Evolutionary conservation across 2,329 filamentous ascomycete genomes (phyloP), one percentile per base, ranked within the genome.

Genomic region (Aspergillus sp.): DNA sequence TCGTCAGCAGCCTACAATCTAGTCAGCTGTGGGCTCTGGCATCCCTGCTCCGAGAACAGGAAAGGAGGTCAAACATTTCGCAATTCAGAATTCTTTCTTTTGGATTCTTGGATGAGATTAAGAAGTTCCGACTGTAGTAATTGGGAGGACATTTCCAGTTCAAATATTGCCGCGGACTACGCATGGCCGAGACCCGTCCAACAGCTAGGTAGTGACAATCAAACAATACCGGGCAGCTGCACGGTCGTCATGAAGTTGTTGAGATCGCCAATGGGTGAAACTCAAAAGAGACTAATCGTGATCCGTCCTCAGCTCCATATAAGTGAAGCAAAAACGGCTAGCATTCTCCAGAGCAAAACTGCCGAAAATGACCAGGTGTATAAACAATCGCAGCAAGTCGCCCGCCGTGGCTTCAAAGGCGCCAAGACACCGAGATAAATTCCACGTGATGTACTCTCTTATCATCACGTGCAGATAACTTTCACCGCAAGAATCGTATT

Each of bases 91-190:
- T 97, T 89, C 77, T 96, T 98, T 69, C 93, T 86, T 78, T 96
- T 98, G 73, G 93, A 95, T 80, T 99, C 95, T 76, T 96, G 91
- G 68, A 96, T 89, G 73, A 97, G 86, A 78, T 91, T 96, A 70
- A 89, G 86, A 74, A 97, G 85, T 84, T 97, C 93, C 58, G 90
- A 88, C 71, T 88, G 87, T 69, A 97, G 84, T 70, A 96, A 87
- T 84, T 96, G 91, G 69, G 91, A 89, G 75, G 92, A 96, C 92
- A 96, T 96, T 87, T 74, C 73, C 68, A 70, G 65, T 57, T 60
- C 52, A 54, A 40, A 14, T 8, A 19, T 55, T 54, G 60, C 46
- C 61, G 56, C 40, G 62, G 55, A 63, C 70, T 62, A 61, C 66
- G 60, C 70, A 73, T 73, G 62, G 64, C 71, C 67, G 58, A 63